Percentiles rank a stretch among this genome's conserved stretches.
These are phyloP conservation scores for Aotearoamyces nothofagi DNA, from an alignment of 2,329 filamentous ascomycete species.

Conservation along the genomic window DNA sequence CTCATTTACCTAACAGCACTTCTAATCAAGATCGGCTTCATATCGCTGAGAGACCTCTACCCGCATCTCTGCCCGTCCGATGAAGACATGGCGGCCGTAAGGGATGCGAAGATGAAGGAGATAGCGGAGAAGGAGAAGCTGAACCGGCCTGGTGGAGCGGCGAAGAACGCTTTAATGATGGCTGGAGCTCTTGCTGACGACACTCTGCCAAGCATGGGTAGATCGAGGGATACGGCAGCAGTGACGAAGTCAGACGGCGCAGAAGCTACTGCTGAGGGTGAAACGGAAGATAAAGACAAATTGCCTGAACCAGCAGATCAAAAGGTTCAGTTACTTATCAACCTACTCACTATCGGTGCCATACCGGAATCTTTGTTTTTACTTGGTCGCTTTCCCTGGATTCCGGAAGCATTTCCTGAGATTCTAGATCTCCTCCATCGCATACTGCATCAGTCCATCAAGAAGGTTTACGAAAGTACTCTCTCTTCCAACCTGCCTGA, in stretches of 20 bases:
- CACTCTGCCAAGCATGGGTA: conserved; percentile 33
- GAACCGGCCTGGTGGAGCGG: conserved; percentile 51
- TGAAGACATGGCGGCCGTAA: conserved; percentile 63
- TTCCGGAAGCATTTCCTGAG: conserved; percentile 72
- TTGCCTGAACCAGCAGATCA: conserved; percentile 69
- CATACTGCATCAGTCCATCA: conserved; percentile 67
- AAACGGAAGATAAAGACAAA: conserved; percentile 31
- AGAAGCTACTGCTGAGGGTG: conserved; percentile 28
- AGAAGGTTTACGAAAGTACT: conserved; percentile 47
- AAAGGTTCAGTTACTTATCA: conserved; percentile 72
- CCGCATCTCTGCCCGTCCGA: conserved; percentile 82
- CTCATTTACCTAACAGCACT: conserved; percentile 83
- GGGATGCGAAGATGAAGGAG: conserved; percentile 55
- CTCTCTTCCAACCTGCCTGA: conserved; percentile 23
- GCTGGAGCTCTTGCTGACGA: conserved; percentile 83
- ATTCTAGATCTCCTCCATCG: conserved; percentile 72
- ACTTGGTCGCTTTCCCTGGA: conserved; percentile 82
- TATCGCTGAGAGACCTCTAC: conserved; percentile 82
- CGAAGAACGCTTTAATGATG: conserved; percentile 71
- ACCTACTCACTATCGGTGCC: conserved; percentile 79
- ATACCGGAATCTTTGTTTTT: conserved; percentile 88
- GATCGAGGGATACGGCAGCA: conserved; percentile 31
- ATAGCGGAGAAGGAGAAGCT: conserved; percentile 64
- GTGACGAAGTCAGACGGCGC: conserved; percentile 34
- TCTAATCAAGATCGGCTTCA: conserved; percentile 93